Base-by-base conservation (phyloP, 2,329 filamentous ascomycete genomes). In the Scedosporium minutisporum region DNA sequence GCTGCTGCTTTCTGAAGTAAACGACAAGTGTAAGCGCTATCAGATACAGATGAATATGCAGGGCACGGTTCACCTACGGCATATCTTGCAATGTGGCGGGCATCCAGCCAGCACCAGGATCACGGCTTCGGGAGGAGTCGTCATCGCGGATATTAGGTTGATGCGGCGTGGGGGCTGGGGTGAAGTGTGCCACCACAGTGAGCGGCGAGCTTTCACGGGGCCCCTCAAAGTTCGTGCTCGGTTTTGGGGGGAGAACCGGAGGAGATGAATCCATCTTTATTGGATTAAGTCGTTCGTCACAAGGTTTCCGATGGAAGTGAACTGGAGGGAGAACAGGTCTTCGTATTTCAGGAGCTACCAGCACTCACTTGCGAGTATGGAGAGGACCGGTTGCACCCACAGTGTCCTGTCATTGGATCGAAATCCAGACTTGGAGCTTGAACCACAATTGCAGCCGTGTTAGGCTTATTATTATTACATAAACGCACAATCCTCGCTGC, bases 71-170 rank as follows among this genome's bases (percentile, higher is more conserved):
- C 62, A 77, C 84, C 66, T 78, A 96, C 91, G 90, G 87, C 78
- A 95, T 96, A 70, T 95, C 89, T 70, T 89, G 84, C 2, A 97
- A 77, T 12, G 86, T 77, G 64, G 84, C 82, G 1, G 92, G 92
- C 2, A 96, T 80, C 92, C 92, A 96, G 65, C 87, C 83, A 61
- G 89, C 85, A 21, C 87, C 85, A 0, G 84, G 84, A 67, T 87
- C 85, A 14, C 29, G 29, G 12, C 41, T 33, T 2, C 25, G 57
- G 42, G 51, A 33, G 12, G 6, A 7, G n/a, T 6, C 44, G 21
- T 61, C 46, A 23, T 21, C 23, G 7, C n/a, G 44, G n/a, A 48
- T 3, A 6, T 18, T 10, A 7, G 44, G n/a, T 48, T 14, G 44
- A 48, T 23, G n/a, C 10, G 48, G 55, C 2, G 25, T 55, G 4